phyloP scores from a whole-genome alignment of 768 basidiomycete species.

The Calocybe indica region DNA sequence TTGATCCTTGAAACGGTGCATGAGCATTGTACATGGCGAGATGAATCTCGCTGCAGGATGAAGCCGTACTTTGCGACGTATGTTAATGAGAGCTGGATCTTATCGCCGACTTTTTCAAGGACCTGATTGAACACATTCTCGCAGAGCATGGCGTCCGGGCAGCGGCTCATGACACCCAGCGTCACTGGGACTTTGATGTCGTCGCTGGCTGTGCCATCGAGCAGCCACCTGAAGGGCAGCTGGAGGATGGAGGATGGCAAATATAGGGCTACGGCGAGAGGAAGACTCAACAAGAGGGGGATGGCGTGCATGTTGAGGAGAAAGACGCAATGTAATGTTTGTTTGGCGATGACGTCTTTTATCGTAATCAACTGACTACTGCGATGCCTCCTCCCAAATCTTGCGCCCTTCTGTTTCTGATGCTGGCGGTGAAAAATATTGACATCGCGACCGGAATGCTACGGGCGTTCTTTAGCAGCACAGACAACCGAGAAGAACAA shows the following conservation, averaged over 20 bases:
- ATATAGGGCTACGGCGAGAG: no score
- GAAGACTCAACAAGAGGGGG: conserved; percentile 3
- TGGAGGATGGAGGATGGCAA: no score
- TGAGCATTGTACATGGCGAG: neutral
- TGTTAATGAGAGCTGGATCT: conserved; percentile 62
- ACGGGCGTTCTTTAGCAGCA: conserved; percentile 1
- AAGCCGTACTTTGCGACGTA: conserved; percentile 69
- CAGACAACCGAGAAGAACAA: conserved; percentile 1
- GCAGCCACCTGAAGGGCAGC: no score
- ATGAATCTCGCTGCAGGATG: neutral
- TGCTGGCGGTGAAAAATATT: conserved; percentile 66
- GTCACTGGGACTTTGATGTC: conserved; percentile 41
- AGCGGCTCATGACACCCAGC: conserved; percentile 48
- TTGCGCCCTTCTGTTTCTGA: conserved; percentile 51
- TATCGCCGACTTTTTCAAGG: conserved; percentile 50
- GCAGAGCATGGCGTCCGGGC: conserved; percentile 81
- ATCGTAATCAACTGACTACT: neutral
- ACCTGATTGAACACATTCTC: conserved; percentile 75
- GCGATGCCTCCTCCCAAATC: conserved; percentile 33
- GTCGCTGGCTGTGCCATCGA: neutral
- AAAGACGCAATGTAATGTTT: conserved; percentile 1
- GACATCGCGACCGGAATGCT: conserved; percentile 80
- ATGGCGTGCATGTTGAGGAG: conserved; percentile 1
- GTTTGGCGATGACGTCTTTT: conserved; percentile 1
- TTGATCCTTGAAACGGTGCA: conserved; percentile 42